Evolutionary conservation across 352 stramenopile genomes (phyloP), one percentile per base, ranked within the genome.

Genomic region (Globisporangium abappressorium): DNA sequence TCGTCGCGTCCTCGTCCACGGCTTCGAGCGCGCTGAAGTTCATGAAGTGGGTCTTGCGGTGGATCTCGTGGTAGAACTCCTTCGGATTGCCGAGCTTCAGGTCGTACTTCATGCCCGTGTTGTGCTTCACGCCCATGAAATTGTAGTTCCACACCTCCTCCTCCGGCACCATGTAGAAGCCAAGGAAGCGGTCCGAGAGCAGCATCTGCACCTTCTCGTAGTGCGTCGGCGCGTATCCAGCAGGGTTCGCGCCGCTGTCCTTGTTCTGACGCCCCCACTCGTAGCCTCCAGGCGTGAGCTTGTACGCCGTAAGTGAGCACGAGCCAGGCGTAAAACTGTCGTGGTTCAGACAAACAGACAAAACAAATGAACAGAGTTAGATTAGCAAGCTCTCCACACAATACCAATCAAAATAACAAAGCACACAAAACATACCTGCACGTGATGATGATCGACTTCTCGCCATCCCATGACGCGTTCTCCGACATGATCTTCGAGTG

Each of bases 111-210:
- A 99, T 99, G 46, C 86, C 90, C 24, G 86, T 90, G 61, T 94
- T 98, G 86, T 99, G 97, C 75, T 99, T 99, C 53, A 99, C 96
- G 63, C 98, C 98, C 89, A 99, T 98, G 73, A 99, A 99, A 75
- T 99, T 99, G 84, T 99, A 99, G 81, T 99, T 99, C 98, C 98
- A 99, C 61, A 99, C 82, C 24, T 98, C 94, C 67, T 98, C 95
- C 57, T 98, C 94, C 8, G 98, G 98, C 57, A 99, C 96, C 94
- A 99, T 98, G 82, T 99, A 99, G 79, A 99, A 99, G 15, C 98
- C 98, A 67, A 99, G 87, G 90, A 99, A 99, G 14, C 97, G 93
- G 77, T 99, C 97, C 66, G 93, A 99, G 34, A 99, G 84, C 61
- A 99, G 79, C 96, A 99, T 99, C 80, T 99, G 98, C 62, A 99